Conservation (phyloP, 148 eudicot genomes). For the Fallopia convolvulus region DNA sequence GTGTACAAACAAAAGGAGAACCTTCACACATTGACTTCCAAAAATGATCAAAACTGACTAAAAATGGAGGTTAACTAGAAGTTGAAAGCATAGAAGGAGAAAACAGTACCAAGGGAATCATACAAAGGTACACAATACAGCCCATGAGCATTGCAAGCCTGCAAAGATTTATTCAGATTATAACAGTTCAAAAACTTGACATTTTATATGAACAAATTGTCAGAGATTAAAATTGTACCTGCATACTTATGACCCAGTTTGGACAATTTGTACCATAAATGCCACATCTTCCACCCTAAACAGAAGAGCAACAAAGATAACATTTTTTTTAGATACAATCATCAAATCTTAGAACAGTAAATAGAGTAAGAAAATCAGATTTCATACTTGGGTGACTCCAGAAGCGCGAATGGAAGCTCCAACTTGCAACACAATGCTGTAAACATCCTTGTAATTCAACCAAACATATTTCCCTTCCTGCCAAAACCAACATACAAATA, state of each 20-base stretch:
- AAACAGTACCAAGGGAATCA: constrained; percentile 73
- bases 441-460: constrained; percentile 75
- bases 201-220: background rate
- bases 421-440: constrained; percentile 51
- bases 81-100: background rate
- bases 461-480: constrained; percentile 70
- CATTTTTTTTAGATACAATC: background rate
- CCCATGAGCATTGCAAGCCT: constrained; percentile 99
- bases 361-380: background rate
- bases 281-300: constrained; percentile 82
- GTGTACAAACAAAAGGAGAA: background rate
- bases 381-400: constrained; percentile 55
- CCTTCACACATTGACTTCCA: background rate
- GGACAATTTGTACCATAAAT: constrained; percentile 80
- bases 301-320: background rate
- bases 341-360: background rate
- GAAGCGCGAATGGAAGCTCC: constrained; percentile 72
- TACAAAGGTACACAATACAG: constrained; percentile 87
- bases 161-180: constrained; percentile 16
- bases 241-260: constrained; percentile 89
- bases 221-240: constrained; percentile 34
- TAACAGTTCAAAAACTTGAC: background rate
- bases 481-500: background rate
- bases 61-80: background rate
- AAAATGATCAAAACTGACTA: background rate